Conservation (phyloP, 495 filamentous ascomycete genomes). For the Hypoxylon lienhwacheense region DNA sequence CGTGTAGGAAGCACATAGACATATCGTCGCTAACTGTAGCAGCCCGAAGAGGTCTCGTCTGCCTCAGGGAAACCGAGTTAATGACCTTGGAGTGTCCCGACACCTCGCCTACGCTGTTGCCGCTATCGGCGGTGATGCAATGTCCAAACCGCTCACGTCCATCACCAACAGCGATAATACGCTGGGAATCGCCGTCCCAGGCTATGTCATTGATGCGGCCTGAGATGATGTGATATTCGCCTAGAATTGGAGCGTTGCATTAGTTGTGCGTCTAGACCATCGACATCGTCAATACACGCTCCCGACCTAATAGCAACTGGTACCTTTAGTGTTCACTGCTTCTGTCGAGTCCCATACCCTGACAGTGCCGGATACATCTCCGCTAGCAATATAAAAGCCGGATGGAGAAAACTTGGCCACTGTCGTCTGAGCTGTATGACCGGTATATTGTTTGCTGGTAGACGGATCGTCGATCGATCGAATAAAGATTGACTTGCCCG, state of each 20-base stretch:
- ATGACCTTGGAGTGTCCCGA: constrained; percentile 86
- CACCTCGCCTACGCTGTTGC: constrained; percentile 93
- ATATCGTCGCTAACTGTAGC: constrained; percentile 90
- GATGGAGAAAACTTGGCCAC: constrained; percentile 94
- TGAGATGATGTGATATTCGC: constrained; percentile 92
- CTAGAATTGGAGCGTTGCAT: constrained; percentile 37
- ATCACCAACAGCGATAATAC: constrained; percentile 93
- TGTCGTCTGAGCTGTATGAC: constrained; percentile 82
- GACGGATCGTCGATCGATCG: constrained; percentile 89
- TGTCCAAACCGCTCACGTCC: constrained; percentile 93
- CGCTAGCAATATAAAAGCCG: constrained; percentile 93
- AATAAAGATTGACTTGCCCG: constrained; percentile 93
- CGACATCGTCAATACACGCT: too few relatives aligned
- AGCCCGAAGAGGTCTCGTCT: constrained; percentile 84
- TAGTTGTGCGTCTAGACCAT: constrained; percentile 11
- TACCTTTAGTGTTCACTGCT: constrained; percentile 66
- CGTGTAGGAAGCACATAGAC: constrained; percentile 87
- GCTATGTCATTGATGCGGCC: constrained; percentile 94
- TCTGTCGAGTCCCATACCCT: constrained; percentile 83
- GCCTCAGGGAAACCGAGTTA: constrained; percentile 87
- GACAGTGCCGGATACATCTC: constrained; percentile 80
- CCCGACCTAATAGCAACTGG: neutral
- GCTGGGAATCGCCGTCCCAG: constrained; percentile 96
- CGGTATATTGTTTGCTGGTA: constrained; percentile 80
- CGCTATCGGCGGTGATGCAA: constrained; percentile 92